Evolutionary conservation across 108 stramenopile species (phyloP).

Genomic region (Cylindrotheca closterium): DNA sequence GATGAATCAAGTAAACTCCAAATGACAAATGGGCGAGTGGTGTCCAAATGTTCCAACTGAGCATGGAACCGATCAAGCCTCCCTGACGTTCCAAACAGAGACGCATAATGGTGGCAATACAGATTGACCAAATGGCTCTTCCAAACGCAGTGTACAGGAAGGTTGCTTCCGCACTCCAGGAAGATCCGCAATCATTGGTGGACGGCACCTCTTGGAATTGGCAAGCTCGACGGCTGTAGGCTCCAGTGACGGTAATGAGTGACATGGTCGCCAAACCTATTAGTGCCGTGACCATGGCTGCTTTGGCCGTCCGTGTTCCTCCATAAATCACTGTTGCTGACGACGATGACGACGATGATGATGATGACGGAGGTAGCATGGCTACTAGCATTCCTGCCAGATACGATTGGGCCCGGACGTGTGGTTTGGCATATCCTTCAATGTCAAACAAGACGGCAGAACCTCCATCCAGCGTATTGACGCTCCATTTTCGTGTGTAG

Average conservation of each 20-base stretch:
- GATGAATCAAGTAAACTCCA: conserved; percentile 57
- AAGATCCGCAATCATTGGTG: conserved; percentile 33
- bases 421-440: conserved; percentile 58
- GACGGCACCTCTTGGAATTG: conserved; percentile 42
- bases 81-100: conserved; percentile 26
- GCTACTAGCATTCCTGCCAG: conserved; percentile 51
- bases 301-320: neutral
- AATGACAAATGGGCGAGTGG: conserved; percentile 51
- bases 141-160: conserved; percentile 40
- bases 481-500: conserved; percentile 40
- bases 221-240: conserved; percentile 47
- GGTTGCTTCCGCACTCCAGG: conserved; percentile 27
- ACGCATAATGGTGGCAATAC: conserved; percentile 33
- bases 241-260: conserved; percentile 45
- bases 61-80: conserved; percentile 11
- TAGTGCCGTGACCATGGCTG: conserved; percentile 17
- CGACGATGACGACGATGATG: neutral
- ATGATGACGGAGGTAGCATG: conserved; percentile 23
- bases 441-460: conserved; percentile 44
- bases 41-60: conserved; percentile 48
- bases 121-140: conserved; percentile 40
- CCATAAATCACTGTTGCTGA: too few species aligned
- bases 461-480: conserved; percentile 56
- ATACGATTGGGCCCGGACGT: conserved; percentile 52
- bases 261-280: conserved; percentile 19